phyloP scores from a whole-genome alignment of 2,329 filamentous ascomycete species.

The Calonectria hawksworthii region DNA sequence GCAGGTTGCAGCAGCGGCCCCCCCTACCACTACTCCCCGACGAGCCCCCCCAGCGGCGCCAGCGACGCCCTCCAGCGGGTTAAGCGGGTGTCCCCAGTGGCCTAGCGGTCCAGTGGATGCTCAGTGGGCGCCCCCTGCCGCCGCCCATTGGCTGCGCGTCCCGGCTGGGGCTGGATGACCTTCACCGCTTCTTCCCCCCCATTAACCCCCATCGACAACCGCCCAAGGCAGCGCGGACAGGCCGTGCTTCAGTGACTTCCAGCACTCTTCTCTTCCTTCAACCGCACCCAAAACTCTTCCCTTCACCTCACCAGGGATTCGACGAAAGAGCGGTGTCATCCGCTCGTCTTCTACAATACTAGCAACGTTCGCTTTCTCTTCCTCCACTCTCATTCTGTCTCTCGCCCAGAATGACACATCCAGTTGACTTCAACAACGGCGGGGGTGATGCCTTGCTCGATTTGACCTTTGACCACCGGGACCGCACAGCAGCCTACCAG shows the following conservation, averaged over 20 bases:
- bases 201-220: constrained; percentile 46
- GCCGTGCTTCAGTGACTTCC: constrained; percentile 43
- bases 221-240: constrained; percentile 42
- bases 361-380: constrained; percentile 47
- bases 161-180: constrained; percentile 51
- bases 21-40: constrained; percentile 17
- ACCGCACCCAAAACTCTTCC: constrained; percentile 47
- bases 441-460: constrained; percentile 72
- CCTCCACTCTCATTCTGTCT: constrained; percentile 51
- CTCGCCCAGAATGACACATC: constrained; percentile 62
- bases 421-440: constrained; percentile 70
- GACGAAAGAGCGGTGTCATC: constrained; percentile 62
- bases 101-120: constrained; percentile 39
- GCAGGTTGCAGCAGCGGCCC: constrained; percentile 42
- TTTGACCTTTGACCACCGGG: constrained; percentile 71
- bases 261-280: constrained; percentile 45
- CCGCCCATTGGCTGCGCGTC: constrained; percentile 52
- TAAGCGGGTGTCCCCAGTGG: constrained; percentile 32
- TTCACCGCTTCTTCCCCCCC: constrained; percentile 56
- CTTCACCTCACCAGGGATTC: constrained; percentile 49
- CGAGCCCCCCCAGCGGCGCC: constrained; percentile 24
- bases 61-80: constrained; percentile 42
- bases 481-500: constrained; percentile 56
- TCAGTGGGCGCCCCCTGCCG: constrained; percentile 44
- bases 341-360: constrained; percentile 54